Conservation (phyloP, 768 basidiomycete species). For the Agrocybe chaxingu region DNA sequence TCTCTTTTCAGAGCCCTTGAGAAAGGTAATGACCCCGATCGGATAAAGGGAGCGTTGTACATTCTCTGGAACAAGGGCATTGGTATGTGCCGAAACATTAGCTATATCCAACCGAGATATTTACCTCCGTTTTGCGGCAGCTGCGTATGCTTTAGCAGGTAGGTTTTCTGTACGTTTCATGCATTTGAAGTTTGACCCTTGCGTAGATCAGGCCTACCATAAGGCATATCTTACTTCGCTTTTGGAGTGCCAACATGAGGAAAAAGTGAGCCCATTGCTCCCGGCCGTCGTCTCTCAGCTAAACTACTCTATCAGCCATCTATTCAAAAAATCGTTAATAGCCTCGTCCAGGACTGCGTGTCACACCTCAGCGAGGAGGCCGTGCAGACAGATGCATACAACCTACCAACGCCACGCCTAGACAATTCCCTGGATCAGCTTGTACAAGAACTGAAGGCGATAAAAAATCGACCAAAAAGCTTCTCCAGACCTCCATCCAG, state of each 20-base stretch:
- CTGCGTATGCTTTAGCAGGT: slow-evolving; percentile 70
- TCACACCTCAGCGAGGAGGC: slow-evolving; percentile 61
- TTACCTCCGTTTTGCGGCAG: slow-evolving; percentile 26
- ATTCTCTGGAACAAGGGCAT: slow-evolving; percentile 71
- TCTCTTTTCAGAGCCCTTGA: slow-evolving; percentile 56
- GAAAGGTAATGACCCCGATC: slow-evolving; percentile 83
- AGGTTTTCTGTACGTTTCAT: slow-evolving; percentile 19
- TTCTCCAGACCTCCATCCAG: slow-evolving; percentile 41
- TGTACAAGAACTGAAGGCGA: slow-evolving; percentile 44
- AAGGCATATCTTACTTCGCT: slow-evolving; percentile 58
- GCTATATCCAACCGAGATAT: background rate
- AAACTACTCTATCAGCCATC: slow-evolving; percentile 49
- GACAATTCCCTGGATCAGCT: slow-evolving; percentile 47
- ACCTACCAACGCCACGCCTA: slow-evolving; percentile 44
- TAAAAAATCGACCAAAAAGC: slow-evolving; percentile 36
- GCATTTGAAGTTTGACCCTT: background rate
- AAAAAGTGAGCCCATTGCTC: slow-evolving; percentile 53
- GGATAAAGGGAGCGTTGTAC: slow-evolving; percentile 94
- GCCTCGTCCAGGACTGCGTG: slow-evolving; percentile 60
- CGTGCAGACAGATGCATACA: slow-evolving; percentile 60
- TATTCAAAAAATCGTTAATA: slow-evolving; percentile 67
- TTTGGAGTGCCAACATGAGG: slow-evolving; percentile 78
- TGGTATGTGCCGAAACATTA: slow-evolving; percentile 34
- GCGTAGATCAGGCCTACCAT: slow-evolving; percentile 53
- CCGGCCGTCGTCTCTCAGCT: background rate